A percentile compares a stretch with the other conserved stretches of the same genome.
phyloP scores from a whole-genome alignment of 2,329 filamentous ascomycete species.

The Tolypocladium sp. region DNA sequence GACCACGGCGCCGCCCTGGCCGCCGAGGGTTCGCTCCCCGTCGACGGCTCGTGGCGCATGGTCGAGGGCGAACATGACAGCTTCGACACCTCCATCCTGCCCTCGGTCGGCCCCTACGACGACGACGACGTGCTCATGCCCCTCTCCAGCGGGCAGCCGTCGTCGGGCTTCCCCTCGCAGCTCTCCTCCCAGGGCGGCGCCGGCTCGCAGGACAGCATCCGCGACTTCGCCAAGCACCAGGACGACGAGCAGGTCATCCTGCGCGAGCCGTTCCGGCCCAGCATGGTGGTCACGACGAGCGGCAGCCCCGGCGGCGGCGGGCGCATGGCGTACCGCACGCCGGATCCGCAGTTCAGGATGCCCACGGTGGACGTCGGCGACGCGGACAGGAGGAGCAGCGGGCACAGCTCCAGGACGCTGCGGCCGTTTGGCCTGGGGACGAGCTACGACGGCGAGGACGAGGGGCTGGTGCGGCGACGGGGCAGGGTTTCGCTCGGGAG shows the following conservation, averaged over 20 bases:
- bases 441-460: conserved; percentile 11
- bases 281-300: conserved; percentile 32
- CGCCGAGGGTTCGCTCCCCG: conserved; percentile 22
- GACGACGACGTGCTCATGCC: conserved; percentile 26
- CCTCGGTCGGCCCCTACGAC: conserved; percentile 29
- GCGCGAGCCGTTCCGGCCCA: conserved; percentile 45
- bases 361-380: conserved; percentile 32
- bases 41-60: conserved; percentile 51
- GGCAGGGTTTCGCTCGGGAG: conserved; percentile 9
- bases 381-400: conserved; percentile 20
- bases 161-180: conserved; percentile 34
- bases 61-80: conserved; percentile 53
- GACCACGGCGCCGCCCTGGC: conserved; percentile 3
- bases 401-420: conserved; percentile 17
- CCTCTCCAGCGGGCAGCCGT: conserved; percentile 27
- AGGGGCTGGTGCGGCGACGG: conserved; percentile 18
- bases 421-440: conserved; percentile 14
- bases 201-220: conserved; percentile 45
- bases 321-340: conserved; percentile 24
- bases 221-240: conserved; percentile 41
- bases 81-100: conserved; percentile 46
- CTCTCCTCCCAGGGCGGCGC: conserved; percentile 22
- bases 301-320: conserved; percentile 7
- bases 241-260: conserved; percentile 48
- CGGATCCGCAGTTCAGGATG: conserved; percentile 46